Base-by-base conservation (phyloP, 179 eudicot genomes). In the Gypsophila paniculata region DNA sequence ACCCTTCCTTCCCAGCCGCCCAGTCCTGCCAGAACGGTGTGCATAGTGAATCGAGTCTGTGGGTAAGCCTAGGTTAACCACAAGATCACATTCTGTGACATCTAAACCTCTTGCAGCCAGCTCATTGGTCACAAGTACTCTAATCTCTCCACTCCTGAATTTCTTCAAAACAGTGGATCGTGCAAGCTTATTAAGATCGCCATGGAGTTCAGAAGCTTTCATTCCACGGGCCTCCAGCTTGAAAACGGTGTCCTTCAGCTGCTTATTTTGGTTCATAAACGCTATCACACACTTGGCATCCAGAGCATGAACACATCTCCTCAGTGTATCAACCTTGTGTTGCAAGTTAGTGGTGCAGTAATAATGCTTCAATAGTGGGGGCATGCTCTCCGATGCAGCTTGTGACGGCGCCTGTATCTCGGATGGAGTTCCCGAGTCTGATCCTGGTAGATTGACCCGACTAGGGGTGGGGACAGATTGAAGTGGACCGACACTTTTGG, bases 81-180 rank as follows among this genome's bases (percentile, higher is more conserved):
- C 98, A 62, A 93, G 95, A 81, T 93, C 98, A 85, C 98, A 93
- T 69, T 93, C 95, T 5, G 95, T 71, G 36, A 93, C 80, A 75
- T 91, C 98, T 75, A 93, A 78, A 65, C 98, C 98, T 70, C 98
- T 86, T 7, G 98, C 98, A 13, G 98, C 89, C 8, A 93, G 86
- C 81, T 93, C 98, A 34, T 91, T 93, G 3, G 98, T 93, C 81
- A 93, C 85, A 57, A 93, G 77, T 12, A 90, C 88, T 80, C 90
- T 85, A 34, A 89, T 70, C 22, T 86, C 96, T 69, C 98, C 96
- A 34, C 75, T 81, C 81, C 80, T 90, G 75, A 93, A 93, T 60
- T 83, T 90, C 87, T 89, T 93, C 59, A 93, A 53, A 48, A 86
- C 80, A 3, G 98, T 88, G 14, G 95, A 83, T 71, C 98, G 80